Base-by-base conservation (phyloP, 805 yeast species). In the Candida alai region DNA sequence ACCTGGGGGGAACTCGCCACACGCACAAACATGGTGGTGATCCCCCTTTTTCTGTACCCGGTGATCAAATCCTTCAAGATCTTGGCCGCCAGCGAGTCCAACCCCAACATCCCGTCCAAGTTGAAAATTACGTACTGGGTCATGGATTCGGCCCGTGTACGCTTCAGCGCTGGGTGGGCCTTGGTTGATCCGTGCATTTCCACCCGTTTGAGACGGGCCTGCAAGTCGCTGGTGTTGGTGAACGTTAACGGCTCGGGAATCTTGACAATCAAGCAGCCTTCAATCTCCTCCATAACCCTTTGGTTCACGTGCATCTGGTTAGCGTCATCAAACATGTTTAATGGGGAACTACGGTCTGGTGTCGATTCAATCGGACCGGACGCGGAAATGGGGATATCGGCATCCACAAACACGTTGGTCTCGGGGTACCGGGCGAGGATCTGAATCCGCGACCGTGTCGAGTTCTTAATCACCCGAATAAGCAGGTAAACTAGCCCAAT, bases 401-500 rank as follows among this genome's bases (percentile, higher is more conserved):
- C 70, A 48, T 66, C 62, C 18, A 65, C 49, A 39, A 66, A 66
- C 2, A 54, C 52, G 39, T 65, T 64, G 1, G 71, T 53, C 4
- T 67, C 67, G 20, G 58, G 69, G 19, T 60, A 50, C 27, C 74
- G 51, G 1, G 73, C 75, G 36, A 69, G 47, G 35, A 69, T 65
- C 33, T 67, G 71, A 41, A 69, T 68, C 23, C 69, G 49, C 6
- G 73, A 67, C 29, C 55, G 48, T 1, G 73, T 58, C 10, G 72
- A 62, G 42, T 64, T 58, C 36, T 58, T 59, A 21, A 69, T 56
- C 4, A 90, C 89, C 37, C 94, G 65, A 21, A 89, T 66, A 13
- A 90, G 62, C 26, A 94, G 87, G 45, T 86, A 84, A 0, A 76
- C 76, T 30, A 85, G 78, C 0, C 98, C 97, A n/a, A 86, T 73